phyloP scores from a whole-genome alignment of 2,329 filamentous ascomycete genomes.

The Monilinia polystroma region DNA sequence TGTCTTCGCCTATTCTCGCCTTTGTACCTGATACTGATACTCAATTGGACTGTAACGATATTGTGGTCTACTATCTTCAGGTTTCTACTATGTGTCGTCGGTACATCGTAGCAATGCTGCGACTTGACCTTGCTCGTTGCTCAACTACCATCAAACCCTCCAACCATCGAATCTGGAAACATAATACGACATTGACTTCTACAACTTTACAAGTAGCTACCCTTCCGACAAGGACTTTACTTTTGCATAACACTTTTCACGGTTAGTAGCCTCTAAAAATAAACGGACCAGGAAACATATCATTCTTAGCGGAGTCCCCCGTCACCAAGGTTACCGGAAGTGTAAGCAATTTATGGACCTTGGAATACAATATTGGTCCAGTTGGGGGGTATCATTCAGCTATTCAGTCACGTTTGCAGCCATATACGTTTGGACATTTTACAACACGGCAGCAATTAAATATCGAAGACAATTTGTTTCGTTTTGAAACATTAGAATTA shows the following conservation, averaged over 20 bases:
- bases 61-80: not conserved
- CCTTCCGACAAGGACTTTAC: not conserved
- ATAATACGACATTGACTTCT: not conserved
- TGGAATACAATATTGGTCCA: not conserved
- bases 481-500: conserved; percentile 3
- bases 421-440: not conserved
- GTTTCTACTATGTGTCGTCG: not conserved
- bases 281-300: not conserved
- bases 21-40: not conserved
- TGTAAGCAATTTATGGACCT: not conserved
- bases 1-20: not conserved
- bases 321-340: not conserved
- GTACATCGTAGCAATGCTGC: not conserved
- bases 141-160: not conserved
- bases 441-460: not conserved
- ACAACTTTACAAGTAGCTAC: too few species aligned
- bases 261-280: not conserved
- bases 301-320: not conserved
- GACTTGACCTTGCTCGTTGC: not conserved
- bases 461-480: not conserved
- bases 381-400: not conserved
- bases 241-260: not conserved
- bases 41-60: not conserved
- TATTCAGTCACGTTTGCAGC: not conserved
- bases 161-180: not conserved